Evolutionary conservation across 2,329 filamentous ascomycete species (phyloP), one percentile per base, ranked within the genome.

Genomic region (Fusarium penzigii): DNA sequence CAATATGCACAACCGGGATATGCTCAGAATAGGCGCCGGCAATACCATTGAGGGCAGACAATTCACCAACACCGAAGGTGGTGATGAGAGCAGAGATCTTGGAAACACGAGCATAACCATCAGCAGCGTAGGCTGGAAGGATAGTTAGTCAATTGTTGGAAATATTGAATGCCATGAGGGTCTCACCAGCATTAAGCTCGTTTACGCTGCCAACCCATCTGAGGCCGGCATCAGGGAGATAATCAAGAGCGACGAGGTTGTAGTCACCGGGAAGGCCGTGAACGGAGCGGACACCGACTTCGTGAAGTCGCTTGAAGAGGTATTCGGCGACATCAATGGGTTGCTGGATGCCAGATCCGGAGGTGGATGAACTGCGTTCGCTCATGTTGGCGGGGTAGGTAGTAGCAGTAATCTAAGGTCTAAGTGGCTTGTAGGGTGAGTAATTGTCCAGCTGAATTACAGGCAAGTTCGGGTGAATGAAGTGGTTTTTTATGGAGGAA

Each of bases 1-100:
- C 84, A 50, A 88, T 85, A 68, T 91, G 87, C 29, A 89, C 82
- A 7, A 92, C 77, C 2, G 88, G 86, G 2, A 89, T 85, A 61
- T 83, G 81, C 69, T 92, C 89, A 1, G 86, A 86, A 71, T 82
- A 90, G 41, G 87, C 82, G n/a, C 88, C 89, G 3, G 87, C 88
- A 48, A 90, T 71, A 39, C 85, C 88, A 63, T 90, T 90, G 64
- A 90, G 76, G 44, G 87, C 86, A 3, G 87, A 90, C n/a, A 88
- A 78, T 67, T 87, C 85, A 47, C 84, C 88, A 5, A 91, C 87
- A 47, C 88, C 89, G 57, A 91, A 91, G 1, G 88, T 90, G 39
- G 88, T 92, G 59, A 92, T 72, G 44, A 92, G 71, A 29, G 87
- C 87, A 5, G 81, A 80, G 34, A 90, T 84, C 41, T 87, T 85